Percentiles rank a stretch among this genome's conserved stretches.
phyloP scores from a whole-genome alignment of 371 early-diverging fungal species.

The Rhizopus arrhizus region DNA sequence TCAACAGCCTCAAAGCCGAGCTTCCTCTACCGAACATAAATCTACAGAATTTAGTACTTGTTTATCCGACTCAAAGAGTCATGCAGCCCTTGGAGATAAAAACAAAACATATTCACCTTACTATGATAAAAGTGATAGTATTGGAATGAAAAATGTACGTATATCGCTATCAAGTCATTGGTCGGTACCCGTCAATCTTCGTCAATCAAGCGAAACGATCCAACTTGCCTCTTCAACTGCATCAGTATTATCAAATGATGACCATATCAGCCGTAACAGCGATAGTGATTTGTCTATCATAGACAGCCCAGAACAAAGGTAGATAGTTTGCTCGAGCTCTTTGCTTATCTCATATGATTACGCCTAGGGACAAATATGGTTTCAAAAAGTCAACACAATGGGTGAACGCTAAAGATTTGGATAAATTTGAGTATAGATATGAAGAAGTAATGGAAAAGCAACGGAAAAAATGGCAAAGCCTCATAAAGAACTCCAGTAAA shows the following conservation, averaged over 20 bases:
- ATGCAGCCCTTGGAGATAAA: background rate
- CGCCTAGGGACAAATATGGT: slow-evolving; percentile 62
- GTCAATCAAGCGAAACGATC: background rate
- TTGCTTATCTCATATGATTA: background rate
- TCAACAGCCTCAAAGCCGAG: background rate
- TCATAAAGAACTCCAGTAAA: slow-evolving; percentile 43
- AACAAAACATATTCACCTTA: background rate
- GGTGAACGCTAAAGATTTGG: slow-evolving; percentile 48
- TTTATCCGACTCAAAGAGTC: background rate
- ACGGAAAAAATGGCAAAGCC: slow-evolving; percentile 54
- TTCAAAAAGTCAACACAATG: slow-evolving; percentile 63
- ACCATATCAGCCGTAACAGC: background rate
- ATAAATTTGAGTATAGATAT: slow-evolving; percentile 57
- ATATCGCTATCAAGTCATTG: background rate
- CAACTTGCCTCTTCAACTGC: too few species aligned
- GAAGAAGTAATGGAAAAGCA: slow-evolving; percentile 52
- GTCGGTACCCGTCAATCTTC: background rate
- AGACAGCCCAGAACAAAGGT: background rate
- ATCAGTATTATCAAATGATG: background rate
- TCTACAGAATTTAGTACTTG: background rate
- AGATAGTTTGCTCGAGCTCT: background rate
- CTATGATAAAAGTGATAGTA: background rate
- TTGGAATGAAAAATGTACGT: background rate
- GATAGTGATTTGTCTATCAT: too few species aligned
- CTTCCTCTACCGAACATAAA: background rate